Conservation (phyloP, 106 monocot species). For the Apostasia shenzhenica region DNA sequence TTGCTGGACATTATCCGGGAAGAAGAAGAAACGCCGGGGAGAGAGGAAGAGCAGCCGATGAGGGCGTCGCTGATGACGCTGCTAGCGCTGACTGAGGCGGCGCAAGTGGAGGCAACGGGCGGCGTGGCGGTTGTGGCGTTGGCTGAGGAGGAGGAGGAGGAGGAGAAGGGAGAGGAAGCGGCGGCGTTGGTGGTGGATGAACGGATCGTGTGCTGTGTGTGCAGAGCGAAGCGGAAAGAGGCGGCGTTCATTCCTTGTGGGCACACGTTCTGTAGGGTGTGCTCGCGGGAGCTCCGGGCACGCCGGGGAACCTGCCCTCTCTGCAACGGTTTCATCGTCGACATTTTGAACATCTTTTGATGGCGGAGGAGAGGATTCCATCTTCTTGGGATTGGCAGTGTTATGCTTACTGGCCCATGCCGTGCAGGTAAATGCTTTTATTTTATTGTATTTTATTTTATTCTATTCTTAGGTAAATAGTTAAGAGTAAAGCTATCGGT, state of each 20-base stretch:
- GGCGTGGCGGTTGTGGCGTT: not conserved
- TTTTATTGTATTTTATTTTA: too few species aligned
- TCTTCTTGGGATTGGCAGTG: too few species aligned
- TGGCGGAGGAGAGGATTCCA: not conserved
- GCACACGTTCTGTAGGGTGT: slow-evolving; percentile 19
- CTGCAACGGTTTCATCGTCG: slow-evolving; percentile 9
- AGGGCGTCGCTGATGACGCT: slow-evolving; percentile 11
- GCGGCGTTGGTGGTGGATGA: not conserved
- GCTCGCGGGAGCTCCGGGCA: slow-evolving; percentile 12
- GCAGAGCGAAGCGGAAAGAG: slow-evolving; percentile 12
- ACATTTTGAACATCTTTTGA: slow-evolving; percentile 18
- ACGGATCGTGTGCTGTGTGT: slow-evolving; percentile 11
- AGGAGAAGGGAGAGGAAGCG: not conserved
- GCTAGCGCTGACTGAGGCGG: not conserved
- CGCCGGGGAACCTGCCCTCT: slow-evolving; percentile 11
- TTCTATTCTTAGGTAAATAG: too few species aligned
- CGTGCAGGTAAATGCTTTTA: too few species aligned
- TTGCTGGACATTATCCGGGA: slow-evolving; percentile 31
- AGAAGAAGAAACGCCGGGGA: slow-evolving; percentile 8
- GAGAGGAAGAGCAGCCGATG: not conserved
- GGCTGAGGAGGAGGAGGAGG: not conserved
- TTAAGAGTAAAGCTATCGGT: too few species aligned
- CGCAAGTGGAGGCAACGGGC: not conserved
- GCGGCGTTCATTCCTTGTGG: slow-evolving; percentile 22
- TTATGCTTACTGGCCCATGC: too few species aligned